Evolutionary conservation across 1,284 basidiomycete genomes (phyloP).

Genomic region (Microbotryomycetes sp.): DNA sequence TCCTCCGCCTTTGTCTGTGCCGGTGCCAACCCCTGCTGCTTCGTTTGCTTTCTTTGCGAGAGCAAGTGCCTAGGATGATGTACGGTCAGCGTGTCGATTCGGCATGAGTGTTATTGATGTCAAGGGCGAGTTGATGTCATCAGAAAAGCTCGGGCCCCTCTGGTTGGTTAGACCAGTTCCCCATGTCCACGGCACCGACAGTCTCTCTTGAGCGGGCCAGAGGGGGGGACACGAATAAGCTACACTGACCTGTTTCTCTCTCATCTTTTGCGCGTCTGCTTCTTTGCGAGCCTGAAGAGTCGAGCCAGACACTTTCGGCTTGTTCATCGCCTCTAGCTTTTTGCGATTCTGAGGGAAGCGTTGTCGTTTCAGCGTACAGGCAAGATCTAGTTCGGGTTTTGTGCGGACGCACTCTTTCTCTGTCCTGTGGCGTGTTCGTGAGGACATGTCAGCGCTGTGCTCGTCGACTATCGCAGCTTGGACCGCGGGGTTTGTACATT

Average conservation of each 20-base stretch:
- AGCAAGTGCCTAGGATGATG: too few species aligned
- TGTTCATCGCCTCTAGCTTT: not conserved
- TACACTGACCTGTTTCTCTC: conserved; percentile 4
- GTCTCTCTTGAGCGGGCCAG: too few species aligned
- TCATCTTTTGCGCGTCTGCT: conserved; percentile 14
- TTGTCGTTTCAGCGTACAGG: not conserved
- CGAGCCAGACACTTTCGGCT: conserved; percentile 4
- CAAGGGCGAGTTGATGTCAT: too few species aligned
- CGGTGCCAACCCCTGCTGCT: too few species aligned
- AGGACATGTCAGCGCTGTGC: not conserved
- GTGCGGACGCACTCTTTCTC: not conserved
- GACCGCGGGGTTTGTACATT: not conserved
- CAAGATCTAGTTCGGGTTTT: not conserved
- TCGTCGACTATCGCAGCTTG: not conserved
- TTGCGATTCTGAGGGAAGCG: conserved; percentile 2
- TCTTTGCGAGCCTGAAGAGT: conserved; percentile 5
- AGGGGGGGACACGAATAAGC: too few species aligned
- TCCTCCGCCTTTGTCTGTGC: too few species aligned
- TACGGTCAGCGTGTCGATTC: too few species aligned
- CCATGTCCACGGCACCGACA: too few species aligned
- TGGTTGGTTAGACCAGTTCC: too few species aligned
- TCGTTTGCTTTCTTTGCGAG: too few species aligned
- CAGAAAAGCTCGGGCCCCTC: too few species aligned
- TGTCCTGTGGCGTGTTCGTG: conserved; percentile 7
- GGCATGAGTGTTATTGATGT: too few species aligned